Evolutionary conservation across 345 rosid genomes (phyloP), one percentile per base, ranked within the genome.

Genomic region (Gossypium bickii): DNA sequence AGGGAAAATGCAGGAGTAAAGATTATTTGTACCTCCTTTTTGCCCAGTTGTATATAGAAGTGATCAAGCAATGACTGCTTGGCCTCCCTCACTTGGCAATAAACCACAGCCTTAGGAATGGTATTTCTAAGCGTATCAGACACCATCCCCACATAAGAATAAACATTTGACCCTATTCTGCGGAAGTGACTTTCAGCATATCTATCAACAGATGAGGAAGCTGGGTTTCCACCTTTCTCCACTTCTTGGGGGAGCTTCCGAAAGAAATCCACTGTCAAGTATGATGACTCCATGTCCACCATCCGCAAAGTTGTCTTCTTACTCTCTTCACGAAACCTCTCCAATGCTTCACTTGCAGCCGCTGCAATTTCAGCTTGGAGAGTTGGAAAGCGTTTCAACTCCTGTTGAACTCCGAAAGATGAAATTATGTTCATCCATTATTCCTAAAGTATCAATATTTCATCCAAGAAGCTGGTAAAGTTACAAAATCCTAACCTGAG

Each of bases 31-130:
- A 89, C 97, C 90, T 91, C 92, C 79, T 78, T 89, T 78, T 87
- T 85, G 72, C 93, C 93, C 69, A 92, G 81, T 79, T 85, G 91
- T 22, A 79, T 67, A 77, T 92, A 92, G 88, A 92, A 92, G 88
- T 83, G 81, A 69, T 89, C 84, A 11, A 89, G 87, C 78, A 92
- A 81, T 3, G 93, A 88, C 58, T 78, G 83, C 76, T 88, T 92
- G 59, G 97, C 97, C 76, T 88, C 91, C 80, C 86, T 81, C n/a
- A 92, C 97, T 81, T 92, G 97, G 80, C 97, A 92, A 64, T 88
- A 76, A 29, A 89, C 94, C 71, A 88, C 84, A 13, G 97, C 91
- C 77, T 92, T 92, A 2, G 97, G 97, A 27, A 92, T 82, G 34
- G 88, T 88, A 80, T 79, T 87, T 53, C 84, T 86, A 24, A 92